These are phyloP conservation scores for Xylariaceae sp. DNA, from an alignment of 2,329 filamentous ascomycete genomes.

Conservation along the genomic window DNA sequence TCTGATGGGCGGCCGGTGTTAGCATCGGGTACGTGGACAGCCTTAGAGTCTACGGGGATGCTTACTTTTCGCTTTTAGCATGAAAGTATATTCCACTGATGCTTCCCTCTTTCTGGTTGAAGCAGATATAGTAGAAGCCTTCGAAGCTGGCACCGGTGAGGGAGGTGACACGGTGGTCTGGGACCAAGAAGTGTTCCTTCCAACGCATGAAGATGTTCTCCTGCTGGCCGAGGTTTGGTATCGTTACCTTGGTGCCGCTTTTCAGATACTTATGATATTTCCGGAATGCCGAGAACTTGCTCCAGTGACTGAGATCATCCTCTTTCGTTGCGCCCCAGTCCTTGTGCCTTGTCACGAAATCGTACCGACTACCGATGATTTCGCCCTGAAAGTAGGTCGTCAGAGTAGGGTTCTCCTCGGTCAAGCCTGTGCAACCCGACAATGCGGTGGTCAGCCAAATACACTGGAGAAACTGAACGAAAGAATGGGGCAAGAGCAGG, in stretches of 20 bases:
- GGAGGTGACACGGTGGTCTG: conserved; percentile 84
- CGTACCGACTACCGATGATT: conserved; percentile 91
- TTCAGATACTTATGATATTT: conserved; percentile 59
- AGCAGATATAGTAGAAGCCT: conserved; percentile 98
- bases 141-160: conserved; percentile 96
- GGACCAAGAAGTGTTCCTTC: conserved; percentile 98
- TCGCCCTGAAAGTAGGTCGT: conserved; percentile 98
- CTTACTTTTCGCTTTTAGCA: conserved; percentile 93
- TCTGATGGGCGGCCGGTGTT: conserved; percentile 38
- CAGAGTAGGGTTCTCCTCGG: conserved; percentile 92
- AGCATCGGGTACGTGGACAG: too few relatives aligned
- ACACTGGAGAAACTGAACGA: too few relatives aligned
- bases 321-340: conserved; percentile 90
- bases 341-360: conserved; percentile 84
- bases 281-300: conserved; percentile 79
- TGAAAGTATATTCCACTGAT: conserved; percentile 97
- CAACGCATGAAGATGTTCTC: conserved; percentile 98
- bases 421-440: conserved; percentile 58
- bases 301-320: conserved; percentile 90
- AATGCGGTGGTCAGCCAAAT: conserved; percentile 5
- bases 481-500: too few relatives aligned
- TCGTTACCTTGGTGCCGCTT: conserved; percentile 42
- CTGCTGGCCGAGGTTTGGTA: conserved; percentile 25
- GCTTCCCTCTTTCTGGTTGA: conserved; percentile 82
- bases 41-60: too few relatives aligned